Evolutionary conservation across 2,329 filamentous ascomycete species (phyloP), one percentile per base, ranked within the genome.

Genomic region (Seiridium unicorne): DNA sequence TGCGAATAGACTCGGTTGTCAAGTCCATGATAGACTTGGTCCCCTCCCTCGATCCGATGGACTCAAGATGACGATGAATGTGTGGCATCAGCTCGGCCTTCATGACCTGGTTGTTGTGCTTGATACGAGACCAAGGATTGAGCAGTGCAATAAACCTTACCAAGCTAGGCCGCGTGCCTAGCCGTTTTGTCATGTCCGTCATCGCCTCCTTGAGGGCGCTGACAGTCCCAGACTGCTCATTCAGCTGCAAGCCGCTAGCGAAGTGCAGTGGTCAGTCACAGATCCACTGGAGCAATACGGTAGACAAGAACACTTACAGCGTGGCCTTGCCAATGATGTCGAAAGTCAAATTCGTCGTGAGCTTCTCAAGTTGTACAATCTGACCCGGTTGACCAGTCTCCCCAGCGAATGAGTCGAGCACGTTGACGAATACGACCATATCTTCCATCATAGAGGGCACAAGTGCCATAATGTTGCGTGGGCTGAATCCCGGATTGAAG

Each of bases 321-420:
- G 72, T 67, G 11, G 74, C 70, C n/a, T 73, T 68, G 13, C 66
- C 66, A 51, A 78, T 79, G 35, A 79, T 68, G 51, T 79, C 77
- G 7, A 78, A 73, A 0, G 77, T 74, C 13, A 79, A 62, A 56
- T 75, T 74, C 5, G 70, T 74, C 1, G 75, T 71, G 18, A 68
- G 70, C 6, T 71, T 62, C 57, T 78, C 70, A 5, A 79, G 64
- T 6, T 64, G 57, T 38, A 75, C 74, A n/a, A 74, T 65, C 11
- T 63, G 54, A 26, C 71, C 69, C 72, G 70, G 73, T 44, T 63
- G 59, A 5, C 69, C 68, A 34, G 67, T 62, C 36, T 60, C 61
- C 1, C 72, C 72, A 2, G 72, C 70, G n/a, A 64, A 59, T 2
- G 62, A 36, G 46, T 66, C 64, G 1, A 77, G 64, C 4, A 68